Conservation (phyloP, 2,329 filamentous ascomycete species). For the Amylocarpus encephaloides region DNA sequence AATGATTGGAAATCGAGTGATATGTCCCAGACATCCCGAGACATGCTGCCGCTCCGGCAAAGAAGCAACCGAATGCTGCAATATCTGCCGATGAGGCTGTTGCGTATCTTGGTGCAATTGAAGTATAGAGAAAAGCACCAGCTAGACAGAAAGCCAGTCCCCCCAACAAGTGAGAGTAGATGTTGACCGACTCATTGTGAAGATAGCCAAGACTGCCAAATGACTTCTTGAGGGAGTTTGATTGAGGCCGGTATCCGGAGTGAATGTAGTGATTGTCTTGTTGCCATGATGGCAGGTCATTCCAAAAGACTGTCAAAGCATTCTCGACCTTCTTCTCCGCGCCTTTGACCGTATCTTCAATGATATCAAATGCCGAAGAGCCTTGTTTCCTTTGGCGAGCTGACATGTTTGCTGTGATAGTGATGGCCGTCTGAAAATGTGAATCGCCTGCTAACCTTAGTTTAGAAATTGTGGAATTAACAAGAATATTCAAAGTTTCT, state of each 20-base stretch:
- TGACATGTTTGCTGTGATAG: slow-evolving; percentile 17
- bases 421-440: too few species aligned
- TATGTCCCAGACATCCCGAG: slow-evolving; percentile 79
- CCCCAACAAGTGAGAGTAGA: slow-evolving; percentile 65
- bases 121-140: slow-evolving; percentile 47
- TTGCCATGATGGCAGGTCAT: slow-evolving; percentile 46
- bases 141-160: slow-evolving; percentile 50
- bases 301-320: slow-evolving; percentile 41
- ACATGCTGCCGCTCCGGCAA: slow-evolving; percentile 65
- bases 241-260: slow-evolving; percentile 57
- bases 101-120: slow-evolving; percentile 59
- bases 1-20: slow-evolving; percentile 83
- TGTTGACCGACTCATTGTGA: slow-evolving; percentile 61
- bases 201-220: slow-evolving; percentile 53
- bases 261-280: slow-evolving; percentile 65
- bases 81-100: slow-evolving; percentile 57
- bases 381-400: slow-evolving; percentile 21
- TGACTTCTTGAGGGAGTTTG: slow-evolving; percentile 53
- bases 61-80: slow-evolving; percentile 72
- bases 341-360: slow-evolving; percentile 20
- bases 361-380: slow-evolving; percentile 18
- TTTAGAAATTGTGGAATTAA: background rate
- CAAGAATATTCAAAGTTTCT: background rate
- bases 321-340: slow-evolving; percentile 33
- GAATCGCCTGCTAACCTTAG: background rate